phyloP scores from a whole-genome alignment of 768 basidiomycete genomes.

The Xanthoconium stramineum region DNA sequence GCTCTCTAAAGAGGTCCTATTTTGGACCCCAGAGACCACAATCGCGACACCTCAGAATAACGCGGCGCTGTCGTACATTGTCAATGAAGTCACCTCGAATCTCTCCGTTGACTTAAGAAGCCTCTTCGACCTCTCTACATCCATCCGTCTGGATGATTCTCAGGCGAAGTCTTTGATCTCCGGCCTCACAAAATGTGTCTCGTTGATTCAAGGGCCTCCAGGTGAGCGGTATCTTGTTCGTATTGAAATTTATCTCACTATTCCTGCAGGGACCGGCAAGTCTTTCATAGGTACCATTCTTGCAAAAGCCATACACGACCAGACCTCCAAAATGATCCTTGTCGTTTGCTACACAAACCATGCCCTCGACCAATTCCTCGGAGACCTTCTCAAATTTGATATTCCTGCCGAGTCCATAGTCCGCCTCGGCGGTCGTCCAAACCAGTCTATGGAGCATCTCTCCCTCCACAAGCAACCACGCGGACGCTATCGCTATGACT shows the following conservation, averaged over 20 bases:
- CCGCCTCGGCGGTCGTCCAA: constrained; percentile 53
- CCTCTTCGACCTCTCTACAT: too few relatives aligned
- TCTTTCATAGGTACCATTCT: constrained; percentile 67
- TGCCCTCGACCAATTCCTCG: constrained; percentile 66
- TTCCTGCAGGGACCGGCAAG: constrained; percentile 59
- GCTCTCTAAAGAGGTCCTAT: constrained; percentile 48
- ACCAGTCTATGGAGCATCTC: constrained; percentile 41
- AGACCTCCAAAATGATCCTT: constrained; percentile 45
- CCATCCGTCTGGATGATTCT: constrained; percentile 41
- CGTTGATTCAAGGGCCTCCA: constrained; percentile 69
- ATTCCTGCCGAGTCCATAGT: too few relatives aligned
- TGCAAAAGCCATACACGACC: constrained; percentile 51
- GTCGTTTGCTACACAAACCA: constrained; percentile 75
- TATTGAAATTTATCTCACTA: too few relatives aligned
- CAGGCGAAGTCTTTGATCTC: constrained; percentile 46
- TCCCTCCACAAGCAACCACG: constrained; percentile 30
- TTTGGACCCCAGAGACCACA: constrained; percentile 42
- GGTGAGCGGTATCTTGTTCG: constrained; percentile 37
- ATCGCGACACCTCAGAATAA: constrained; percentile 7
- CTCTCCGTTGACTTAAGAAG: too few relatives aligned
- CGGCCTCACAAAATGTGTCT: constrained; percentile 53
- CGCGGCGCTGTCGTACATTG: too few relatives aligned
- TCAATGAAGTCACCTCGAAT: too few relatives aligned
- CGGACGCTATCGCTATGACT: neutral
- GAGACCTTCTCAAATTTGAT: constrained; percentile 45